phyloP scores from a whole-genome alignment of 1,284 basidiomycete genomes.

The Calocybe gambosa region DNA sequence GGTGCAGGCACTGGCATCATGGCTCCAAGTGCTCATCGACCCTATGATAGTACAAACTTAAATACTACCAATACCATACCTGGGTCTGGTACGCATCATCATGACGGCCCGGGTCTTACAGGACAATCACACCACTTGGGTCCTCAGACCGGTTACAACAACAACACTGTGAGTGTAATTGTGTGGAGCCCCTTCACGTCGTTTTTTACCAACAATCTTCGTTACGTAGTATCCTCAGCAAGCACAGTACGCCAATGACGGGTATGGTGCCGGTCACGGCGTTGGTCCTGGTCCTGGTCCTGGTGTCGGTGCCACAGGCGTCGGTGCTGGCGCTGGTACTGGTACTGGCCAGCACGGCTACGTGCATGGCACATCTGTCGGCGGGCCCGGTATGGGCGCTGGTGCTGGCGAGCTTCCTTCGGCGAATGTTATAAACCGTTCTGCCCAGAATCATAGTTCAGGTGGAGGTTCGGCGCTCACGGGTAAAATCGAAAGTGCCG shows the following conservation, averaged over 20 bases:
- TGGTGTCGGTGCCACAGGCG: too few relatives aligned
- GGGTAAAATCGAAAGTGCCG: conserved; percentile 44
- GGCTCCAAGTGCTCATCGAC: neutral
- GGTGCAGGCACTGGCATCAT: neutral
- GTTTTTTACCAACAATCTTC: too few relatives aligned
- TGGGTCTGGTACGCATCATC: neutral
- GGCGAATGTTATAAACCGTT: conserved; percentile 8
- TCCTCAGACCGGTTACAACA: neutral
- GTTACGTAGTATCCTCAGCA: neutral
- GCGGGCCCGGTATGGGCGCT: neutral
- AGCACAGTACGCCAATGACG: neutral
- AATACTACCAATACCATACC: neutral
- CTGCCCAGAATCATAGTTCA: conserved; percentile 13
- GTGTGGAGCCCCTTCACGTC: neutral
- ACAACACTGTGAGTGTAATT: neutral
- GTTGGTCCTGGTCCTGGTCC: too few relatives aligned
- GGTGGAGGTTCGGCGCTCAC: conserved; percentile 25
- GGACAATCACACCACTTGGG: neutral
- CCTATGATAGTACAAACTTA: neutral
- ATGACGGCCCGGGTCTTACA: neutral
- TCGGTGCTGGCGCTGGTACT: neutral
- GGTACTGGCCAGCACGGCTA: neutral
- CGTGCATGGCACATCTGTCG: conserved; percentile 1
- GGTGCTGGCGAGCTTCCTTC: conserved; percentile 9
- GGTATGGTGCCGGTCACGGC: neutral